These are phyloP conservation scores for Colletotrichum lupini DNA, from an alignment of 2,329 filamentous ascomycete species.

Conservation along the genomic window DNA sequence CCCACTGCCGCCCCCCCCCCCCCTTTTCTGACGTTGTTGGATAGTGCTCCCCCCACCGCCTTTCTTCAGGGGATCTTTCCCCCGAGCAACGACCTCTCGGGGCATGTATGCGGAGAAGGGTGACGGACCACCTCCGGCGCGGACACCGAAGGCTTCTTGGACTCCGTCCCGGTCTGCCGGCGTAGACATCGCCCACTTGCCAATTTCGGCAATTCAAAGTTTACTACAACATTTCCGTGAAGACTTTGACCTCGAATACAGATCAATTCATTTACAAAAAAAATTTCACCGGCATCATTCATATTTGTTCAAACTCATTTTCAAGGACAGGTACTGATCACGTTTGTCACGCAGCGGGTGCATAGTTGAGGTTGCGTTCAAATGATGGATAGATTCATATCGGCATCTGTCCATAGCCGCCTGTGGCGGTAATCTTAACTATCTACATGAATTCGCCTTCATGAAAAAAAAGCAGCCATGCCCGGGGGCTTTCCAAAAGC, in stretches of 20 bases:
- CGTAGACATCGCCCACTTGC: neutral
- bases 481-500: conserved; percentile 42
- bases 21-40: conserved; percentile 21
- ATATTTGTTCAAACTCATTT: too few relatives aligned
- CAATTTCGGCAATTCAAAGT: neutral
- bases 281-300: too few relatives aligned
- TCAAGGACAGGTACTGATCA: too few relatives aligned
- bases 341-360: neutral
- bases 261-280: too few relatives aligned
- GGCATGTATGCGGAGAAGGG: neutral
- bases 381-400: conserved; percentile 62
- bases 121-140: neutral
- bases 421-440: conserved; percentile 37
- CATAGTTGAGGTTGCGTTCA: neutral
- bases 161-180: neutral
- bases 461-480: conserved; percentile 41
- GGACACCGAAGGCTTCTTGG: neutral
- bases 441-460: conserved; percentile 36
- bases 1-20: neutral
- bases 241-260: too few relatives aligned
- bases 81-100: conserved; percentile 21
- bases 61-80: conserved; percentile 25
- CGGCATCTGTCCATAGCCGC: conserved; percentile 56
- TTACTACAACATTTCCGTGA: too few relatives aligned
- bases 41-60: conserved; percentile 1